phyloP scores from a whole-genome alignment of 2,329 filamentous ascomycete species.

The Aquanectria penicillioides region DNA sequence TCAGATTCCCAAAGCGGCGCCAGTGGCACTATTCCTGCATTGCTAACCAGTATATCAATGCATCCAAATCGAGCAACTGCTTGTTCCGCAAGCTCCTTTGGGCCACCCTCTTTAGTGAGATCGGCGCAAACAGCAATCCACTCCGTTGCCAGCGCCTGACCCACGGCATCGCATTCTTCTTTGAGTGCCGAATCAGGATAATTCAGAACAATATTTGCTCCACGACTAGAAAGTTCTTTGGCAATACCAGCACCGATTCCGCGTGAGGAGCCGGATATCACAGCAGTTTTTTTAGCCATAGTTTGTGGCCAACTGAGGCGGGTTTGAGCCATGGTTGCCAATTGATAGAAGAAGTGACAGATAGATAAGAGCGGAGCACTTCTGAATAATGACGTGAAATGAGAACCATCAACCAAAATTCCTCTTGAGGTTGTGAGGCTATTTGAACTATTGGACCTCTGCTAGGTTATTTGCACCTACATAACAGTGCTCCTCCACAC shows the following conservation, averaged over 20 bases:
- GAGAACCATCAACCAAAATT: too few species aligned
- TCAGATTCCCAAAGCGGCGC: slow-evolving; percentile 5
- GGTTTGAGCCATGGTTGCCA: too few species aligned
- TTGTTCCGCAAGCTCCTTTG: not conserved
- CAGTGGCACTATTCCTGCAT: not conserved
- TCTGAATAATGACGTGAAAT: too few species aligned
- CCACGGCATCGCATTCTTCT: slow-evolving; percentile 11
- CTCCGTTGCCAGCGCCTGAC: slow-evolving; percentile 3
- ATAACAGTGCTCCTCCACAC: too few species aligned
- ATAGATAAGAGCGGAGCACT: too few species aligned
- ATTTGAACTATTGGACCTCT: too few species aligned
- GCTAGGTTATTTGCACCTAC: too few species aligned
- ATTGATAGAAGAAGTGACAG: too few species aligned
- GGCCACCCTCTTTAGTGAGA: not conserved
- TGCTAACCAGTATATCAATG: slow-evolving; percentile 6
- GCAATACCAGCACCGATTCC: slow-evolving; percentile 15
- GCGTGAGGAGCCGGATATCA: not conserved
- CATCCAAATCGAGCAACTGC: slow-evolving; percentile 11
- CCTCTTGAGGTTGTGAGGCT: too few species aligned
- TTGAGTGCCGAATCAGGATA: slow-evolving; percentile 10
- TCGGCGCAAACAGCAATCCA: slow-evolving; percentile 18
- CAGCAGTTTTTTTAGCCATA: not conserved
- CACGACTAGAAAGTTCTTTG: not conserved
- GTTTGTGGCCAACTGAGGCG: too few species aligned
- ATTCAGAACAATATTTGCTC: slow-evolving; percentile 9